Conservation (phyloP, 129 eudicot species). For the Kitagawia praeruptora region DNA sequence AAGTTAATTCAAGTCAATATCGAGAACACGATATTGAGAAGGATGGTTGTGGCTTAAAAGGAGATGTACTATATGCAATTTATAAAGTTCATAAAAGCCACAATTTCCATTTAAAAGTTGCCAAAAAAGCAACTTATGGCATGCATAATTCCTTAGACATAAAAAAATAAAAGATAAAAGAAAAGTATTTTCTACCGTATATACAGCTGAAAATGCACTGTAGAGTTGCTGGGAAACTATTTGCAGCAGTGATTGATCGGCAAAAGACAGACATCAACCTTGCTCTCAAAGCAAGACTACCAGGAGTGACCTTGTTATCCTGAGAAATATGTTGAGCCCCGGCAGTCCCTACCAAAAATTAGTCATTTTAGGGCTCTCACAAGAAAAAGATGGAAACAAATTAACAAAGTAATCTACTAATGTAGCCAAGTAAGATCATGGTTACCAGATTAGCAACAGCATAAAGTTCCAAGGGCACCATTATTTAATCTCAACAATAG, state of each 20-base stretch:
- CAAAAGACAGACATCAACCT: constrained; percentile 80
- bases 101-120: background rate
- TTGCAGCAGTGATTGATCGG: constrained; percentile 85
- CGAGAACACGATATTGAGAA: constrained; percentile 1
- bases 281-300: constrained; percentile 55
- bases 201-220: constrained; percentile 97
- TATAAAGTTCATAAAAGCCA: background rate
- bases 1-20: background rate
- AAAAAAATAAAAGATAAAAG: background rate
- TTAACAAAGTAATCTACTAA: background rate
- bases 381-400: background rate
- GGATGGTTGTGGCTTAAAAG: background rate
- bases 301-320: constrained; percentile 70
- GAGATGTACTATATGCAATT: background rate
- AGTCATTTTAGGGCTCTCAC: background rate
- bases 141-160: background rate
- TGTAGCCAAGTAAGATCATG: background rate
- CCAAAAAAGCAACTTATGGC: background rate
- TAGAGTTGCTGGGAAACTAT: constrained; percentile 86
- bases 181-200: constrained; percentile 43
- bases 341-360: constrained; percentile 52
- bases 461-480: background rate
- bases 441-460: background rate
- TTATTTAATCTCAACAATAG: background rate
- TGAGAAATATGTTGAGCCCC: constrained; percentile 61